Conservation (phyloP, 208 protist species). For the Trypanosomatidae sp. region DNA sequence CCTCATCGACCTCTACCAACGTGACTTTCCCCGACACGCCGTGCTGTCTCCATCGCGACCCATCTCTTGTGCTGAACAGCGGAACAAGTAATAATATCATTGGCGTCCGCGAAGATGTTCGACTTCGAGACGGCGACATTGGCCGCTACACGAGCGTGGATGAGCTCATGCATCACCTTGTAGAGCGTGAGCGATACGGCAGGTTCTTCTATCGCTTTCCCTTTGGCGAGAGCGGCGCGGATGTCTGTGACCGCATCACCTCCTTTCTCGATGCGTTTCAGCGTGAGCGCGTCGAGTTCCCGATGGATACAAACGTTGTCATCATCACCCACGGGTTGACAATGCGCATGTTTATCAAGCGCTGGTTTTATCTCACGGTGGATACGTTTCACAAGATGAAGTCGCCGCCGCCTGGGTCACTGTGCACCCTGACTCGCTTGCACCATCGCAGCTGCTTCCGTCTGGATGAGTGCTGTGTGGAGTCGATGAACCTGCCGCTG, state of each 20-base stretch:
- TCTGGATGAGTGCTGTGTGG: conserved; percentile 65
- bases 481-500: conserved; percentile 67
- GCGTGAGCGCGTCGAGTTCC: conserved; percentile 77
- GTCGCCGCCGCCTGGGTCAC: conserved; percentile 64
- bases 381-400: conserved; percentile 87
- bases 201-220: conserved; percentile 94
- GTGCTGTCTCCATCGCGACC: conserved; percentile 1
- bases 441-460: conserved; percentile 81
- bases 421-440: conserved; percentile 73
- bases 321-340: conserved; percentile 90
- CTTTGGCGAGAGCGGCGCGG: conserved; percentile 90
- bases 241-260: conserved; percentile 92
- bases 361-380: conserved; percentile 92
- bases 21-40: not conserved
- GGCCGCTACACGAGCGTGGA: conserved; percentile 84
- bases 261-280: conserved; percentile 90
- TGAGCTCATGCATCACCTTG: conserved; percentile 58
- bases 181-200: conserved; percentile 85
- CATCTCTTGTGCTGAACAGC: conserved; percentile 36
- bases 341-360: conserved; percentile 90
- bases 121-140: conserved; percentile 92
- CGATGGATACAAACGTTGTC: conserved; percentile 87
- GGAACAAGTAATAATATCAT: conserved; percentile 59
- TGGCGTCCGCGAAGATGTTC: conserved; percentile 88
- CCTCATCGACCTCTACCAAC: not conserved